A percentile compares a stretch with the other conserved stretches of the same genome.
These are phyloP conservation scores for Candida piceae DNA, from an alignment of 805 yeast species.

Conservation along the genomic window DNA sequence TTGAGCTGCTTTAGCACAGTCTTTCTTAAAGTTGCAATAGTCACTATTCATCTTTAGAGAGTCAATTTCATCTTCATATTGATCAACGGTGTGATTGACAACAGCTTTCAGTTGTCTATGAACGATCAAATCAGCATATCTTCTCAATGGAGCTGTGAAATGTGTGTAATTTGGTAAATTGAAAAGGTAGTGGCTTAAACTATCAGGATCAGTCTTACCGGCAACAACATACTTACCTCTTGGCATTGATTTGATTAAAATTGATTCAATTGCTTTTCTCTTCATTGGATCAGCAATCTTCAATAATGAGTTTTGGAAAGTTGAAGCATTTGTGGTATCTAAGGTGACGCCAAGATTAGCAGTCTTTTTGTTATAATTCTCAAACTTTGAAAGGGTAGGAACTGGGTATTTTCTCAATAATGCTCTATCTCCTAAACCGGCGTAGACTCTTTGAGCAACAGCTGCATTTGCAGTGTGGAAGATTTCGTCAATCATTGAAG, in stretches of 20 bases:
- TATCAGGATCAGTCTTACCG: constrained; percentile 78
- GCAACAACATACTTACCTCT: constrained; percentile 87
- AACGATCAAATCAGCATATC: constrained; percentile 89
- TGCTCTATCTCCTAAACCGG: constrained; percentile 74
- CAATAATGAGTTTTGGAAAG: constrained; percentile 68
- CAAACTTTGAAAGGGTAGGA: constrained; percentile 78
- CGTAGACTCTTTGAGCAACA: constrained; percentile 74
- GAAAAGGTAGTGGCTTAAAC: constrained; percentile 72
- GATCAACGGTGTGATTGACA: constrained; percentile 38
- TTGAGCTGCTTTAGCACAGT: constrained; percentile 89
- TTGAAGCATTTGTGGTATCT: constrained; percentile 69
- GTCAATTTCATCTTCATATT: constrained; percentile 51
- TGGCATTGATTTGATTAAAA: constrained; percentile 74
- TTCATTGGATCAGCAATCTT: constrained; percentile 54
- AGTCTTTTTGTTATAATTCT: constrained; percentile 69
- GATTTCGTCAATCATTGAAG: constrained; percentile 65
- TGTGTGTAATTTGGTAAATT: constrained; percentile 87
- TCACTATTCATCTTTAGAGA: constrained; percentile 79
- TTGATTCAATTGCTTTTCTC: constrained; percentile 72
- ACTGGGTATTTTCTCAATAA: constrained; percentile 82
- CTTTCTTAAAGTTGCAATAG: constrained; percentile 92
- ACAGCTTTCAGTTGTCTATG: constrained; percentile 84
- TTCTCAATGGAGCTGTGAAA: constrained; percentile 85
- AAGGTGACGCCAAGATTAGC: constrained; percentile 59
- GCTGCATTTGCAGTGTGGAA: constrained; percentile 77